Evolutionary conservation across 768 basidiomycete genomes (phyloP), one percentile per base, ranked within the genome.

Genomic region (Boletales sp.): DNA sequence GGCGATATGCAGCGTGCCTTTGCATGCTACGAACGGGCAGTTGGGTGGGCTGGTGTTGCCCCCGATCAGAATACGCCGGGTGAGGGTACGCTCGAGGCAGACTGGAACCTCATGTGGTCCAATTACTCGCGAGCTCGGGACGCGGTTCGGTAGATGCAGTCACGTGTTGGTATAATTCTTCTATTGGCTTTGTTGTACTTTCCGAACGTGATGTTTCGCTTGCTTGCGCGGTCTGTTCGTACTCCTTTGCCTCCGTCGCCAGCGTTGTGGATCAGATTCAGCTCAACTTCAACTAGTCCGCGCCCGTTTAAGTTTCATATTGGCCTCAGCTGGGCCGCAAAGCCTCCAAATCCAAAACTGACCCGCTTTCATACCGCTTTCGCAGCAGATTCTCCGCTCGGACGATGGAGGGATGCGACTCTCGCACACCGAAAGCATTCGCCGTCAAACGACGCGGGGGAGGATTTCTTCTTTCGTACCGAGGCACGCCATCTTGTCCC

Each of bases 251-350:
- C 34, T 3, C 21, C 11, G 24, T 27, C 34, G 34, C 15, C 34
- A 34, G 34, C 34, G 11, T 15, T 15, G 34, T 13, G 34, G 24
- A 13, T 18, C 5, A 45, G 43, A 31, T 43, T 32, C 36, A 62
- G 62, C 38, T 50, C 49, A 34, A 51, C 14, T n/a, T 66, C 66
- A 4, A 59, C 60, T 7, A 40, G 64, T 21, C 66, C 73, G 14
- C 72, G 73, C 17, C 77, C 86, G 6, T 92, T 84, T 62, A 80
- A 70, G 31, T 90, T 93, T 65, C 82, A 90, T 59, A 73, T 90
- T 34, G 89, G 86, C 45, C 78, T 79, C 14, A 86, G 86, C 65
- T 93, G 87, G 84, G 82, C 82, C 27, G 83, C 82, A 37, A 92
- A 92, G 63, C 81, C 86, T 15, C 65, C 73, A 10, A 74, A 68